Base-by-base conservation (phyloP, 2,329 filamentous ascomycete genomes). In the Talaromyces sp. region DNA sequence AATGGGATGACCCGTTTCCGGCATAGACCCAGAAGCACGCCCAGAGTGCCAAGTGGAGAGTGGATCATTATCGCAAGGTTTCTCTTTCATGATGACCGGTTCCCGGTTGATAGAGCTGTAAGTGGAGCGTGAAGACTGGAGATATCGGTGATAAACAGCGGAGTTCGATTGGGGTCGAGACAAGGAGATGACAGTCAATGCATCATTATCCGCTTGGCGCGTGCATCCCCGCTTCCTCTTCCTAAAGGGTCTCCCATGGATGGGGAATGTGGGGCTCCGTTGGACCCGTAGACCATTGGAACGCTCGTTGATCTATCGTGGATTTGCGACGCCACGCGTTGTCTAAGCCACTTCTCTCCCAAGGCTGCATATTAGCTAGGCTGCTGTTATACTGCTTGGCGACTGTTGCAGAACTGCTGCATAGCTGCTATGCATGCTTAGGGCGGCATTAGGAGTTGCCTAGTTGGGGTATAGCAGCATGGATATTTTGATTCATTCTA, bases 211-310 rank as follows among this genome's bases (percentile, higher is more conserved):
- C 22, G 30, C 43, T 46, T 46, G 43, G 43, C 43, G 17, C 19
- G 32, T 35, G 32, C n/a, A 46, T 46, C 27, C 43, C 43, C 43
- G 43, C 43, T 36, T 46, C 33, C 42, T 29, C 8, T 13, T 44
- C 27, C 13, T 13, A 35, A 35, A 44, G 40, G 24, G 40, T 42
- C 40, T 42, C 24, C 24, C 24, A 27, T 27, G 24, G 24, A 27
- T 27, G 24, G 24, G 40, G 40, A 42, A 42, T 42, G 40, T 29
- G 40, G 40, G 39, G 40, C 24, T 9, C 4, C n/a, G n/a, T n/a
- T n/a, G n/a, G n/a, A n/a, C n/a, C 24, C 24, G 9, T 27, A 27
- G 9, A 9, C 24, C 24, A 27, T 27, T 27, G 24, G 24, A 27
- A 27, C 24, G 9, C 24, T 27, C 9, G 24, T 27, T 27, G 24